Evolutionary conservation across 1,139 yeast genomes (phyloP).

Genomic region (Suhomyces choctaworum): DNA sequence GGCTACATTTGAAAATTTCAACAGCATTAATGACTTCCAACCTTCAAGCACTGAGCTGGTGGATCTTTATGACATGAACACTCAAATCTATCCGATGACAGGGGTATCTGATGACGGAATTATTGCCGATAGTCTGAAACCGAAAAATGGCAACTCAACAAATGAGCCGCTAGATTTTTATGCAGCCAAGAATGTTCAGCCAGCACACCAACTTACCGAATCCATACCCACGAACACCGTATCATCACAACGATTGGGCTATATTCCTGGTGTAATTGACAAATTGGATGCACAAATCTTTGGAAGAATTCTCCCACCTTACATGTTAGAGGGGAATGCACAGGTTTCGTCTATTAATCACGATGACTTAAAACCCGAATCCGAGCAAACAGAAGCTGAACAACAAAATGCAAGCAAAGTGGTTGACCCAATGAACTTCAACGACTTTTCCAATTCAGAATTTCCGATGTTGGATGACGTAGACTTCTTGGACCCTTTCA

Average conservation of each 20-base stretch:
- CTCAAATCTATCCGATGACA: not conserved
- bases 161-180: not conserved
- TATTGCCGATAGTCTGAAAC: not conserved
- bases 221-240: conserved; percentile 7
- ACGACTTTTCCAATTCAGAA: conserved; percentile 23
- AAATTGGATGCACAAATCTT: conserved; percentile 80
- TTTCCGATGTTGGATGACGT: conserved; percentile 20
- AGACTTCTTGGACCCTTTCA: conserved; percentile 17
- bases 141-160: not conserved
- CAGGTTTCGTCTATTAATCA: too few species aligned
- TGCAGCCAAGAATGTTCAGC: not conserved
- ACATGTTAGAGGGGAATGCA: conserved; percentile 55
- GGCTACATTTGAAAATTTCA: conserved; percentile 36
- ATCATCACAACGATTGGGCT: conserved; percentile 25
- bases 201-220: not conserved
- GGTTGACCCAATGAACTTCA: conserved; percentile 5
- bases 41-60: too few species aligned
- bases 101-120: conserved; percentile 1
- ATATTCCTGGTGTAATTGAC: conserved; percentile 81
- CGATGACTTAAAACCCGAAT: too few species aligned
- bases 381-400: not conserved
- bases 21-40: conserved; percentile 33
- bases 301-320: conserved; percentile 81
- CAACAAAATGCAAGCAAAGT: not conserved
- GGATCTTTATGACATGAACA: not conserved